Evolutionary conservation across 257 asterid genomes (phyloP).

Genomic region (Prunella vulgaris): DNA sequence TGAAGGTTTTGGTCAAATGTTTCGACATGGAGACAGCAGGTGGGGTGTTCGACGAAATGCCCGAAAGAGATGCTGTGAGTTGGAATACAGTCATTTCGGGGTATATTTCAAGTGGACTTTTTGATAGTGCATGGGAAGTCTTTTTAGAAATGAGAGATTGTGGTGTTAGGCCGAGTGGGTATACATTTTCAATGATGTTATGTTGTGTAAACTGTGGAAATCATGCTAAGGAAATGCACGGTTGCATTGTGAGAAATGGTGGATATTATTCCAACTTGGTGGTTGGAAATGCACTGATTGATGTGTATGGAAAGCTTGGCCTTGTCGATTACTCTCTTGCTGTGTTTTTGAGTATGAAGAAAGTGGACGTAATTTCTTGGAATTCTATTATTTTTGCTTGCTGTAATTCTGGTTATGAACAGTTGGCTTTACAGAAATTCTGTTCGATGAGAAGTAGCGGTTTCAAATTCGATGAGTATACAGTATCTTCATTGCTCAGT

Average conservation of each 20-base stretch:
- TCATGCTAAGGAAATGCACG: conserved; percentile 62
- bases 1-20: conserved; percentile 26
- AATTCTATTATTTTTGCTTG: conserved; percentile 65
- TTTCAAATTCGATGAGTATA: conserved; percentile 44
- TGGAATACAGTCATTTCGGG: conserved; percentile 69
- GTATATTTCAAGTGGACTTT: conserved; percentile 36
- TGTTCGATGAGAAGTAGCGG: conserved; percentile 41
- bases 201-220: conserved; percentile 34
- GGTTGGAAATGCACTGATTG: conserved; percentile 58
- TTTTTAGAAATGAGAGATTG: conserved; percentile 41
- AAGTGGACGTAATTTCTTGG: conserved; percentile 63
- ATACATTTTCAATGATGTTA: conserved; percentile 49
- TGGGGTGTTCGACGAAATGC: conserved; percentile 57
- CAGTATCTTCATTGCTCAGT: conserved; percentile 43
- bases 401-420: conserved; percentile 40
- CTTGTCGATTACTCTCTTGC: conserved; percentile 50
- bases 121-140: conserved; percentile 33
- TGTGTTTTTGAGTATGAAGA: conserved; percentile 51
- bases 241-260: conserved; percentile 42
- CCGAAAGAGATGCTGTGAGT: conserved; percentile 61
- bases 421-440: conserved; percentile 36
- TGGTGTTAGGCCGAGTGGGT: conserved; percentile 52
- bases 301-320: conserved; percentile 65
- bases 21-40: conserved; percentile 39
- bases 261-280: conserved; percentile 42